phyloP scores from a whole-genome alignment of 2,329 filamentous ascomycete genomes.

The Xylaria polymorpha region DNA sequence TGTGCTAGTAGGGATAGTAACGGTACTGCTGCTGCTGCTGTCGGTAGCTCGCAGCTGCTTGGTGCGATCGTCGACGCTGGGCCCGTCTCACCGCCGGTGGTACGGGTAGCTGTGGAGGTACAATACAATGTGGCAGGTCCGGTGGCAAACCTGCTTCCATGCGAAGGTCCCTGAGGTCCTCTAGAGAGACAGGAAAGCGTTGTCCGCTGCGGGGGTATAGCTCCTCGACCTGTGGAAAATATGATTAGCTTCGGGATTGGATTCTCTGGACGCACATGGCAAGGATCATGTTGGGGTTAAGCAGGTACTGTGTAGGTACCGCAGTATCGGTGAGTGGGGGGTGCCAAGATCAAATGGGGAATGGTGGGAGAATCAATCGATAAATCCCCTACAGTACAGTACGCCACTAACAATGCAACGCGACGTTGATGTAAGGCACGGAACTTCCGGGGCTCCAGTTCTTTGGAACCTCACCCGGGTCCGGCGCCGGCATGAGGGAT shows the following conservation, averaged over 20 bases:
- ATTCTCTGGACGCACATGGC: slow-evolving; percentile 14
- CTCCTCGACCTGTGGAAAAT: slow-evolving; percentile 32
- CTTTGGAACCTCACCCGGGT: not conserved
- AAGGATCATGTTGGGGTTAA: slow-evolving; percentile 6
- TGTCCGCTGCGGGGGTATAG: not conserved
- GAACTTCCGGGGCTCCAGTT: slow-evolving; percentile 1
- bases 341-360: not conserved
- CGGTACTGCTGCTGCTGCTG: no score
- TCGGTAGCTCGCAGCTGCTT: no score
- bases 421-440: not conserved
- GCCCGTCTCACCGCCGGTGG: not conserved
- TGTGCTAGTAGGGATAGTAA: no score
- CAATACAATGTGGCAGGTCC: no score
- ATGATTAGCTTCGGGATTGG: slow-evolving; percentile 25
- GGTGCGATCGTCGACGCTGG: no score
- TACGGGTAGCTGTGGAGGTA: not conserved
- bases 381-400: not conserved
- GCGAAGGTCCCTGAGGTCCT: no score
- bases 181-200: no score
- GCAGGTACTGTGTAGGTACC: not conserved
- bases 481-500: not conserved
- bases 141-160: no score
- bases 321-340: not conserved
- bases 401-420: not conserved
- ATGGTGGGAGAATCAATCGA: not conserved